Evolutionary conservation across 176 grass and related monocot species (phyloP), one percentile per base, ranked within the genome.

Genomic region (Oryza meyeriana): DNA sequence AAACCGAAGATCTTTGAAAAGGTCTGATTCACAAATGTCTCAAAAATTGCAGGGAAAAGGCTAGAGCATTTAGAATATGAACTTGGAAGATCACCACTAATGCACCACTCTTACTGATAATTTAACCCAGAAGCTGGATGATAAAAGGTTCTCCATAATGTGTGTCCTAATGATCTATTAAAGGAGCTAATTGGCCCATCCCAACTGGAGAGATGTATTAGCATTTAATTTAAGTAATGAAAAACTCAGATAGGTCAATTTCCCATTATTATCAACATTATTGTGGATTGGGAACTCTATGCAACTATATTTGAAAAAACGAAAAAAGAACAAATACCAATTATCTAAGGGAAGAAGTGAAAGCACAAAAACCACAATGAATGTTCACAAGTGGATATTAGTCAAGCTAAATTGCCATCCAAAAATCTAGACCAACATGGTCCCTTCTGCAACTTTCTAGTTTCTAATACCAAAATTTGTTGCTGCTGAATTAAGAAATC

Each of bases 221-320:
- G 6, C 47, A 33, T 81, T 71, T 35, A 72, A 33, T 81, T 71
- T 35, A 72, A 32, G 77, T 59, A 0, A 25, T 20, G 5, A 5
- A 59, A 65, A 25, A 3, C n/a, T 64, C 61, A 39, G 25, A 1
- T 18, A 72, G 38, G 36, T 44, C 75, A 50, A 40, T 64, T 39
- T 52, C 17, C n/a, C 8, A 47, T 61, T 13, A 78, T 58, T 84
- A 28, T 63, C 12, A 83, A 74, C 10, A 57, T 81, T 76, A 71
- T 16, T 55, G 40, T 76, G 40, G 4, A 89, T 39, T 59, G 7
- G 55, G 25, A 59, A 25, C 34, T 55, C 6, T 6, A 24, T 72
- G 8, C 18, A 8, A 59, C 14, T 80, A 18, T 62, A 59, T 65
- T 66, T 47, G 20, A 35, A 14, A 64, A 77, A 84, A 74, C n/a